phyloP scores from a whole-genome alignment of 2,329 filamentous ascomycete genomes.

The Onygena corvina region DNA sequence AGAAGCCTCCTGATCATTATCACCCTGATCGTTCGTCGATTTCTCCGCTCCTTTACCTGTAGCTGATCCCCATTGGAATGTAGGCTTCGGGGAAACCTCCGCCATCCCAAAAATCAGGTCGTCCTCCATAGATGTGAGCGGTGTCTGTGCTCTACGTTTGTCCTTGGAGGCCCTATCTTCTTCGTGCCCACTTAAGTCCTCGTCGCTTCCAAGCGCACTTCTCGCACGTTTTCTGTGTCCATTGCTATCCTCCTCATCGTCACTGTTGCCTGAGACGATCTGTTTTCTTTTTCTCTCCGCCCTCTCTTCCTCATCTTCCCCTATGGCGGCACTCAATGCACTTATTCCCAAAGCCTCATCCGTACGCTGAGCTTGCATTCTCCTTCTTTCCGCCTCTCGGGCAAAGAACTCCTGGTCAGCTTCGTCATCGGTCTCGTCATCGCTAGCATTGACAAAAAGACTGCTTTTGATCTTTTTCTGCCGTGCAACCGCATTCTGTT shows the following conservation, averaged over 20 bases:
- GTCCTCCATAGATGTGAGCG: constrained; percentile 23
- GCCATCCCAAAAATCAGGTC: constrained; percentile 21
- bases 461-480: constrained; percentile 70
- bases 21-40: not conserved
- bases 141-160: constrained; percentile 13
- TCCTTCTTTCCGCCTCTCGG: constrained; percentile 55
- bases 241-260: constrained; percentile 6
- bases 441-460: constrained; percentile 66
- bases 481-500: constrained; percentile 63
- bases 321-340: constrained; percentile 19
- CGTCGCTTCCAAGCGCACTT: not conserved
- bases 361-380: constrained; percentile 42
- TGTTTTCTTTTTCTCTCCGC: constrained; percentile 10
- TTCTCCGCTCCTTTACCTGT: not conserved
- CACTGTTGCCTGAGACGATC: constrained; percentile 6
- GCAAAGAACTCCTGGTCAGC: constrained; percentile 64
- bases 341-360: constrained; percentile 36
- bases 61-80: constrained; percentile 6
- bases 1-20: not conserved
- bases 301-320: constrained; percentile 15
- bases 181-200: constrained; percentile 14
- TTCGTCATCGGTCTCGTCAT: constrained; percentile 79
- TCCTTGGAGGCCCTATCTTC: constrained; percentile 11
- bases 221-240: constrained; percentile 4
- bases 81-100: constrained; percentile 16